Evolutionary conservation across 495 filamentous ascomycete genomes (phyloP), one percentile per base, ranked within the genome.

Genomic region (Pseudevernia furfuracea): DNA sequence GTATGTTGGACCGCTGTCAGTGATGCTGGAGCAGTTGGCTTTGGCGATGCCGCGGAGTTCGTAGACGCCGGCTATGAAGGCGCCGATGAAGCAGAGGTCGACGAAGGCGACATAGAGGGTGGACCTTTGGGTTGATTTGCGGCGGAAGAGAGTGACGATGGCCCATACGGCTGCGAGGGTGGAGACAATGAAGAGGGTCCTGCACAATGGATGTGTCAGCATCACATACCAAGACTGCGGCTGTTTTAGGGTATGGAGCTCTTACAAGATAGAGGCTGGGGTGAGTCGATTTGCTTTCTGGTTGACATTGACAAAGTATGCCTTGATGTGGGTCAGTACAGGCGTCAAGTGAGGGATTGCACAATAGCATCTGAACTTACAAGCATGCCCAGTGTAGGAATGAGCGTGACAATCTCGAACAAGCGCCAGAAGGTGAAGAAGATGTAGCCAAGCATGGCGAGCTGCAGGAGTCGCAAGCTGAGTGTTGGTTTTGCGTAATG

Each of bases 381-480:
- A 71, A 96, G 82, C 83, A 96, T 93, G 78, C 91, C 92, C 70
- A 96, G 80, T 64, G 86, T 89, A 23, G 92, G 92, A 75, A 94
- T 91, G 81, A 95, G 74, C 49, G 89, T 93, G 76, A 88, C 68
- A 77, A 96, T 89, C 75, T 96, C 82, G 71, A 85, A 75, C 74
- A 95, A 75, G 62, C 92, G 89, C 84, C 88, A 91, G 72, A 87
- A 87, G 79, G 86, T 81, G 83, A 96, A 96, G 74, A 92, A 83
- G 61, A 96, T 73, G 68, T 86, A 88, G 74, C 85, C 87, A 59
- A 91, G 69, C 88, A 92, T 91, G 66, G 76, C 85, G 17, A 32
- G 25, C 4, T 53, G 28, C 14, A 30, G 14, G 4, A 2, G 2
- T 15, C 8, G 30, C 30, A 21, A 6, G n/a, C 1, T 21, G 48